phyloP scores from a whole-genome alignment of 257 asterid genomes.

The Gentiana macrophylla region DNA sequence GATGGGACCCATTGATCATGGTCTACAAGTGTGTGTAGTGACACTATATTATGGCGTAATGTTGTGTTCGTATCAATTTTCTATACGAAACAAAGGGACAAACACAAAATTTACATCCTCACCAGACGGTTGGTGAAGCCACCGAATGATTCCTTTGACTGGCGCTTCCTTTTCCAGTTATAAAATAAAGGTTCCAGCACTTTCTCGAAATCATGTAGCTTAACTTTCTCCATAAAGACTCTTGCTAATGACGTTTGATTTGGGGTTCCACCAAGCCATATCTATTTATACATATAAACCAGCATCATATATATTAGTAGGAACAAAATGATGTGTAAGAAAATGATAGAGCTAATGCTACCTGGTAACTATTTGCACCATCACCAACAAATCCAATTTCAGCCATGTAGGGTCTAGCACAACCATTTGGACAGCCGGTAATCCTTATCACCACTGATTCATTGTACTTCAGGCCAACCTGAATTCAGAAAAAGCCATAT shows the following conservation, averaged over 20 bases:
- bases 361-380: slow-evolving; percentile 98
- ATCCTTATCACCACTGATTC: slow-evolving; percentile 87
- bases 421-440: slow-evolving; percentile 98
- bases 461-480: slow-evolving; percentile 85
- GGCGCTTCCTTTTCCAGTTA: slow-evolving; percentile 79
- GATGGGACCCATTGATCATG: too few species aligned
- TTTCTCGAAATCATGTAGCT: slow-evolving; percentile 82
- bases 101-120: slow-evolving; percentile 12
- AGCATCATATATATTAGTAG: neutral
- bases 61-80: too few species aligned
- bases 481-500: slow-evolving; percentile 13
- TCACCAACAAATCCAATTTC: slow-evolving; percentile 96
- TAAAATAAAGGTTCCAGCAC: slow-evolving; percentile 87
- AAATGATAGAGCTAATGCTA: slow-evolving; percentile 5
- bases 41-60: too few species aligned
- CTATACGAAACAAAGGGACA: too few species aligned
- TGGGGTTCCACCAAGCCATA: slow-evolving; percentile 95
- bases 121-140: slow-evolving; percentile 84
- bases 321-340: neutral
- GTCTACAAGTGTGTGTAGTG: too few species aligned
- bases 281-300: slow-evolving; percentile 21
- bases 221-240: slow-evolving; percentile 75
- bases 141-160: slow-evolving; percentile 76
- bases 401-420: slow-evolving; percentile 99
- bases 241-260: slow-evolving; percentile 73